Conservation (phyloP, 2,329 filamentous ascomycete genomes). For the Mollisiaceae sp. region DNA sequence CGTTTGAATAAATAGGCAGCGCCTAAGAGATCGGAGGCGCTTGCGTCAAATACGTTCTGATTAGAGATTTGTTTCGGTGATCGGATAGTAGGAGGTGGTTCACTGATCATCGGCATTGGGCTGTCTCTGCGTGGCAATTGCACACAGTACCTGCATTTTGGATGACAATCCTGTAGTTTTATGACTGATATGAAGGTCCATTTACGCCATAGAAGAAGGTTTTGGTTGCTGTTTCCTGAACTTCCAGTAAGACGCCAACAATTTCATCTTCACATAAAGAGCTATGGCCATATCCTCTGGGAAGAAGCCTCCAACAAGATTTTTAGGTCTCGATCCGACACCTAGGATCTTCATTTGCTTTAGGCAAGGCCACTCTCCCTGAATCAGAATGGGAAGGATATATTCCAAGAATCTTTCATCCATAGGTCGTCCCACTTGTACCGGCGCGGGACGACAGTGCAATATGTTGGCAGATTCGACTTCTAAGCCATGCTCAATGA, state of each 20-base stretch:
- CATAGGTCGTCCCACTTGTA: constrained; percentile 9
- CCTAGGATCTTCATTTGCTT: background rate
- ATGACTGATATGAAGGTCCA: background rate
- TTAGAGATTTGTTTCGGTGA: too few species aligned
- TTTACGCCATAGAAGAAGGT: background rate
- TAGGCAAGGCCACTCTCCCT: background rate
- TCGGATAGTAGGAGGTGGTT: too few species aligned
- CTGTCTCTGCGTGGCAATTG: too few species aligned
- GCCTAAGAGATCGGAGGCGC: background rate
- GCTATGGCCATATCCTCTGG: background rate
- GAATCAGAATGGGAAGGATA: background rate
- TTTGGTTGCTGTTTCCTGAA: background rate
- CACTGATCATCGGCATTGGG: too few species aligned
- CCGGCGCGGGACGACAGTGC: background rate
- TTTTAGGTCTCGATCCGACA: background rate
- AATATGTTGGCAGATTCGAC: background rate
- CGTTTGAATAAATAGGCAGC: background rate
- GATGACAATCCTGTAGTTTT: too few species aligned
- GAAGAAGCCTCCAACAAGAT: background rate
- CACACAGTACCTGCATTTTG: too few species aligned
- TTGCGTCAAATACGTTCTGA: too few species aligned
- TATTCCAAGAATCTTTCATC: constrained; percentile 3
- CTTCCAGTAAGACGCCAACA: background rate
- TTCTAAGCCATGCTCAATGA: constrained; percentile 11
- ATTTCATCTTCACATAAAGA: background rate